phyloP scores from a whole-genome alignment of 2,329 filamentous ascomycete species.

The Cladophialophora psammophila region DNA sequence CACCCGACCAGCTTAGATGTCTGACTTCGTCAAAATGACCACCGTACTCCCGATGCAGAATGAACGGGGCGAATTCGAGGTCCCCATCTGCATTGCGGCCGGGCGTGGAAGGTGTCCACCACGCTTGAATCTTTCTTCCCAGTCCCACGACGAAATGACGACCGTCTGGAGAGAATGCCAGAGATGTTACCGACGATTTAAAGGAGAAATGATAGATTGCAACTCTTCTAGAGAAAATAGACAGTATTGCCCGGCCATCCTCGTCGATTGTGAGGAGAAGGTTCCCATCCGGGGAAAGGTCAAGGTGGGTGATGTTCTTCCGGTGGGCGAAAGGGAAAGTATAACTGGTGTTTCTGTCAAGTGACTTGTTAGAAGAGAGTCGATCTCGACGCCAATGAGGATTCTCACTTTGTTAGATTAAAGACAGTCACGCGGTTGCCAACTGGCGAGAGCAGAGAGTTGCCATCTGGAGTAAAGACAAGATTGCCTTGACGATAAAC shows the following conservation, averaged over 20 bases:
- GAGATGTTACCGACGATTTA: slow-evolving; percentile 77
- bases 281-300: slow-evolving; percentile 88
- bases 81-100: slow-evolving; percentile 79
- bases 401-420: slow-evolving; percentile 83
- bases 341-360: slow-evolving; percentile 46
- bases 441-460: slow-evolving; percentile 92
- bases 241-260: slow-evolving; percentile 91
- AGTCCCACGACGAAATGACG: slow-evolving; percentile 88
- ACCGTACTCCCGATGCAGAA: slow-evolving; percentile 82
- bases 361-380: neutral
- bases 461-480: slow-evolving; percentile 94
- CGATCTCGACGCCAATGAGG: neutral
- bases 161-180: slow-evolving; percentile 90
- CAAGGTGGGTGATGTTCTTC: slow-evolving; percentile 88
- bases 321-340: slow-evolving; percentile 80
- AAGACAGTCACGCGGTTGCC: slow-evolving; percentile 96
- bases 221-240: slow-evolving; percentile 84
- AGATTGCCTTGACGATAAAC: slow-evolving; percentile 98
- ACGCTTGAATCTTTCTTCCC: slow-evolving; percentile 88
- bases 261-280: slow-evolving; percentile 92
- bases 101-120: slow-evolving; percentile 92
- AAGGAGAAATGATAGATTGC: slow-evolving; percentile 97
- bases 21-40: slow-evolving; percentile 89
- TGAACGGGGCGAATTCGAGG: slow-evolving; percentile 93
- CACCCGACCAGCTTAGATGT: slow-evolving; percentile 92